Evolutionary conservation across 176 grass and related monocot species (phyloP), one percentile per base, ranked within the genome.

Genomic region (Eragrostis curvula): DNA sequence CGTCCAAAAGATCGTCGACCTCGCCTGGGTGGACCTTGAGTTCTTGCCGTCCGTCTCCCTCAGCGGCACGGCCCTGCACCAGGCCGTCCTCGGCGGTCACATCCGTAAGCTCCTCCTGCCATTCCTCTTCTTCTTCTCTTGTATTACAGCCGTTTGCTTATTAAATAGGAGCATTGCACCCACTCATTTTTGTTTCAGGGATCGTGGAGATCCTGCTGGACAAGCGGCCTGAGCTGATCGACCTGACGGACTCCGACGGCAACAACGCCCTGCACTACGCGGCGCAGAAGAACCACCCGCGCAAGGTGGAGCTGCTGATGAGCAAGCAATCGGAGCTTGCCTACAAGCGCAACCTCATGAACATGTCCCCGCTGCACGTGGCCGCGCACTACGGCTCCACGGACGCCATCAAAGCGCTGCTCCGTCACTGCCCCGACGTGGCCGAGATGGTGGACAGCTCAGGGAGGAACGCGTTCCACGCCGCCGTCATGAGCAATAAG

Each of bases 181-280:
- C 14, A 17, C 29, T 5, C 42, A 75, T 40, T 28, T 43, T 43
- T 36, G 32, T 45, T 45, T 45, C 6, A 92, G 92, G 61, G 29
- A 84, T 89, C 63, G 73, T 88, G 81, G 87, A 87, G 73, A 89
- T 85, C 30, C 66, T 95, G 62, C 70, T 94, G 28, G 8, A 68
- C 21, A 47, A 17, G 47, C 71, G 52, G n/a, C 15, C 14, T 1
- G 73, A 79, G 5, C 68, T 87, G 20, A 20, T 84, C 59, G n/a
- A 86, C 13, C 55, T 39, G 18, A 57, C 69, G 3, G 92, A 91
- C 39, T 50, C 79, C 47, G 18, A 12, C 3, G 86, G 75, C 10
- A 84, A 87, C 77, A 91, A 69, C 70, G 89, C 79, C 45, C 86
- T 94, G 71, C 92, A 94, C 74, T 91, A 91, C 85, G 92, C 89